phyloP scores from a whole-genome alignment of 257 asterid species.

The Nicotiana knightiana region DNA sequence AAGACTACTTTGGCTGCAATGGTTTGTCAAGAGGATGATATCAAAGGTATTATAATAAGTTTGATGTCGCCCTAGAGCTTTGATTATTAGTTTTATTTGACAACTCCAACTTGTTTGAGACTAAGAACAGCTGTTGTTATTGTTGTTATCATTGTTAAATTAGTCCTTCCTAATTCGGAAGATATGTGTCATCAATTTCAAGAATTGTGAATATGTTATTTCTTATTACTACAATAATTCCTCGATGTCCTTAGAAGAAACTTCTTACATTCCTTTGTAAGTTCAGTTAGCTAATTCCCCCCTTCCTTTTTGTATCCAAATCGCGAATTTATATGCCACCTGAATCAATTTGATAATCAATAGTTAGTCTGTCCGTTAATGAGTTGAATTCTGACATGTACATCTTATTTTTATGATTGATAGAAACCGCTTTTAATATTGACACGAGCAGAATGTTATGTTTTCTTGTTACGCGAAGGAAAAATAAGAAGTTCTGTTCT shows the following conservation, averaged over 20 bases:
- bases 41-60: slow-evolving; percentile 19
- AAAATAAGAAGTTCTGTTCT: background rate
- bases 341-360: background rate
- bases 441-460: background rate
- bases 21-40: slow-evolving; percentile 23
- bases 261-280: background rate
- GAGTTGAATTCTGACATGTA: background rate
- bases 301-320: background rate
- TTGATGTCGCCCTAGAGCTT: background rate
- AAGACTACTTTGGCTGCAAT: slow-evolving; percentile 28
- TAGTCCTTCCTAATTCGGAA: background rate
- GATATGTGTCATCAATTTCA: background rate
- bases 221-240: background rate
- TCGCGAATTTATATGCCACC: background rate
- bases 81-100: background rate
- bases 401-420: background rate
- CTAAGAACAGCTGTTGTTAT: too few relatives aligned
- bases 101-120: background rate
- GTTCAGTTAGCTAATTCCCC: background rate
- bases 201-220: too few relatives aligned
- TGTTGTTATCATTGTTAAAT: background rate
- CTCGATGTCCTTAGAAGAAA: background rate
- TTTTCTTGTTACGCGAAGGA: background rate
- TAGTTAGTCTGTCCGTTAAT: too few relatives aligned
- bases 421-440: background rate